Evolutionary conservation across 371 early-diverging fungal species (phyloP), one percentile per base, ranked within the genome.

Genomic region (Actinomortierella wolfii): DNA sequence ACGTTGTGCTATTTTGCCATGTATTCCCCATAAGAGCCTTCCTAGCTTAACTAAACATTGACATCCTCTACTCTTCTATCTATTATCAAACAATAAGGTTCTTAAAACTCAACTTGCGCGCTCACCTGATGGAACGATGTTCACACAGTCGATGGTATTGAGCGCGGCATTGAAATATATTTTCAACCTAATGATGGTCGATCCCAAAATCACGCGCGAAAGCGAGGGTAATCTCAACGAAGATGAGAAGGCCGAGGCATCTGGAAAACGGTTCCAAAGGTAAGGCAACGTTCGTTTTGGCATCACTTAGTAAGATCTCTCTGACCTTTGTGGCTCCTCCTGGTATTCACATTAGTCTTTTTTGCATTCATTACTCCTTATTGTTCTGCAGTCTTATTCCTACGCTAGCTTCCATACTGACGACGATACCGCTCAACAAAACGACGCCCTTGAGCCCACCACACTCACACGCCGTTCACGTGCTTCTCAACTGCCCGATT

Each of bases 391-490:
- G 85, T 13, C 54, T 84, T n/a, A 59, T 84, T 24, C 76, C 78
- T n/a, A 64, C 74, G 40, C 68, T 83, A 18, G 57, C 81, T 9
- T 64, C 76, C 3, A 68, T 83, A 20, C 61, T 80, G 44, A 83
- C 68, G 42, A 52, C 61, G 23, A 54, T 80, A 20, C 81, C 83
- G n/a, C 79, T 54, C 17, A 77, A 78, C 5, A 56, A 70, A 2
- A 82, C 87, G 20, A 77, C 83, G 26, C 88, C 92, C 6, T 63
- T 94, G 26, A 56, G 82, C 5, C 85, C 94, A 5, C 94, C 94
- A 34, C 82, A 87, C 46, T 84, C 88, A 8, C 90, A 91, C 64
- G 90, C 89, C 0, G 80, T 94, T 17, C 89, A 94, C 70, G 71
- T 70, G 2, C 59, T 70, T 5, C 24, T 69, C 24, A 69, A 69